Base-by-base conservation (phyloP, 78 protist genomes). In the Dictyostelium purpureum region DNA sequence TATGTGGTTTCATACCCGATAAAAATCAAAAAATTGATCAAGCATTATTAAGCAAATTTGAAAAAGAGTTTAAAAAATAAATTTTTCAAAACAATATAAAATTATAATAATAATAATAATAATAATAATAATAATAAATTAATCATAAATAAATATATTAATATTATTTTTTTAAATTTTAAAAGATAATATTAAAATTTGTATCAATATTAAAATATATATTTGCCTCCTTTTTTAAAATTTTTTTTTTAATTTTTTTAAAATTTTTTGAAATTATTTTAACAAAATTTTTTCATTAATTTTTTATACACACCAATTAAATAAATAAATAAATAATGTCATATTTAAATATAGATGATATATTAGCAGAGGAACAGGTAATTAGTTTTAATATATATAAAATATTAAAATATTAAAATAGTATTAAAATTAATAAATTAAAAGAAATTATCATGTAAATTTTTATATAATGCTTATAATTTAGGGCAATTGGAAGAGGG, bases 11-110 rank as follows among this genome's bases (percentile, higher is more conserved):
- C n/a, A 35, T 85, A 35, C 92, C 92, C 2, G 82, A 85, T 47
- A 37, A 37, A 45, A 85, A 85, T 59, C 33, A 35, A 47, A 85
- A 85, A 61, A 4, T 74, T 12, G 82, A 85, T 73, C 57, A 45
- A n/a, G 19, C 52, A 0, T n/a, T 85, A 10, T 35, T 85, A 12
- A 77, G 70, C 45, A 73, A 85, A 73, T 85, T 73, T 45, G 92
- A 85, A 52, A 85, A 85, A 57, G 92, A 85, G 35, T 85, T 88
- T 35, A 88, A 79, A 43, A 88, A 43, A 57, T 88, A 79, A 76
- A n/a, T n/a, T n/a, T n/a, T n/a, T n/a, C n/a, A n/a, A n/a, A n/a
- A n/a, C n/a, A n/a, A n/a, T n/a, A n/a, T n/a, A n/a, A n/a, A n/a
- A n/a, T n/a, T n/a, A n/a, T 21, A 24, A 85, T 16, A 24, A 65